phyloP scores from a whole-genome alignment of 2,329 filamentous ascomycete genomes.

The Ascochyta clinopodiicola region DNA sequence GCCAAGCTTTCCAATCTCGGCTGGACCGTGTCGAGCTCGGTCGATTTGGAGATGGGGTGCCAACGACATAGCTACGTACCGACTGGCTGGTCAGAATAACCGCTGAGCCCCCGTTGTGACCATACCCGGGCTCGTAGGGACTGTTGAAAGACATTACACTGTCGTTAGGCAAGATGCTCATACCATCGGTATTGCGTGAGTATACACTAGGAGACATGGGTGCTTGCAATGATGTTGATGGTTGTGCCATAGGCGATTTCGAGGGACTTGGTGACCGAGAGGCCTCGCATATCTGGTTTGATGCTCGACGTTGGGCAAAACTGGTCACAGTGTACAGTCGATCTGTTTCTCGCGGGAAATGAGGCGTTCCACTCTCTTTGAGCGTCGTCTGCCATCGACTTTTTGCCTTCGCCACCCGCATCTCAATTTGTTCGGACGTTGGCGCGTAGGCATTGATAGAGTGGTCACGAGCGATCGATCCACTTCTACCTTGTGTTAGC shows the following conservation, averaged over 20 bases:
- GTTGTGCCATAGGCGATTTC: slow-evolving; percentile 14
- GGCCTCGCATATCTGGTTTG: not conserved
- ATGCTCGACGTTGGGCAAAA: slow-evolving; percentile 2
- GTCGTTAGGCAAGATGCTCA: slow-evolving; percentile 44
- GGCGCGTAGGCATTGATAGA: slow-evolving; percentile 28
- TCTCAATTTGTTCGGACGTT: slow-evolving; percentile 49
- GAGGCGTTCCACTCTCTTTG: slow-evolving; percentile 40
- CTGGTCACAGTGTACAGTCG: slow-evolving; percentile 24
- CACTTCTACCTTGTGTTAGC: not conserved
- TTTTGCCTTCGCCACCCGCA: slow-evolving; percentile 47
- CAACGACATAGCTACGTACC: slow-evolving; percentile 52
- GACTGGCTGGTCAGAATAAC: slow-evolving; percentile 54
- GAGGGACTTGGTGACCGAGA: slow-evolving; percentile 3
- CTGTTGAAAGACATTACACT: slow-evolving; percentile 40
- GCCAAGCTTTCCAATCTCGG: slow-evolving; percentile 56
- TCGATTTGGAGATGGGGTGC: slow-evolving; percentile 37
- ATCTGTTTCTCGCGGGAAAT: slow-evolving; percentile 38
- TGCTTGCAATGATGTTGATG: slow-evolving; percentile 21
- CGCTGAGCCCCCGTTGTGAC: slow-evolving; percentile 42
- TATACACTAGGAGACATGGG: slow-evolving; percentile 57
- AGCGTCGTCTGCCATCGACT: slow-evolving; percentile 53
- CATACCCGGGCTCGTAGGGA: slow-evolving; percentile 6
- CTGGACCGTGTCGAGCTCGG: slow-evolving; percentile 42
- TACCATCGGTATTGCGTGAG: slow-evolving; percentile 52
- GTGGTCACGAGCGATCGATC: not conserved